A percentile compares a stretch with the other conserved stretches of the same genome.
These are phyloP conservation scores for Eimeria acervulina DNA, from an alignment of 169 alveolate species.

Conservation along the genomic window DNA sequence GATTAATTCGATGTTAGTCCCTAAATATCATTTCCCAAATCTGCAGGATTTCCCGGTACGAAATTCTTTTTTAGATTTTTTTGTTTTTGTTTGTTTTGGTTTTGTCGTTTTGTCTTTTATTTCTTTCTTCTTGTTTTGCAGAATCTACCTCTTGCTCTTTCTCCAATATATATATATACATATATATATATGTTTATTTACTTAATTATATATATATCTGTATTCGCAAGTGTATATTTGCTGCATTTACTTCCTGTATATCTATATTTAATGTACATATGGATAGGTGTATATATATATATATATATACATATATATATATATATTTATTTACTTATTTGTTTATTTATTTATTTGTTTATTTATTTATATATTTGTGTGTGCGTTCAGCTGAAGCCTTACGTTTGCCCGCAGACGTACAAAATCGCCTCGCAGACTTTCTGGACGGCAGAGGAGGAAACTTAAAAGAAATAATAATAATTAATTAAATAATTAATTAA, in stretches of 20 bases:
- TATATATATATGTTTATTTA: neutral
- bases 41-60: slow-evolving; percentile 86
- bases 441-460: neutral
- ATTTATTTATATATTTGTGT: neutral
- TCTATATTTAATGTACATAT: neutral
- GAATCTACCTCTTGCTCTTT: neutral
- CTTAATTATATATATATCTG: neutral
- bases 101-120: neutral
- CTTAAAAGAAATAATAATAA: neutral
- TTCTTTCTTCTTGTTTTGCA: neutral
- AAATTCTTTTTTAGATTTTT: neutral
- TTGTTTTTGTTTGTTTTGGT: neutral
- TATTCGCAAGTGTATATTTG: neutral
- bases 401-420: slow-evolving; percentile 51
- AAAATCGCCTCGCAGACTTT: slow-evolving; percentile 41
- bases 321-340: neutral
- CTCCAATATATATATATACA: neutral
- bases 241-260: neutral
- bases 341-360: neutral
- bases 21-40: slow-evolving; percentile 91
- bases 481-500: neutral
- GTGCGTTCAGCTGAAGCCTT: slow-evolving; percentile 40
- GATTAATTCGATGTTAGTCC: slow-evolving; percentile 92
- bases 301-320: neutral
- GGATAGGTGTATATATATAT: neutral